phyloP scores from a whole-genome alignment of 208 protist genomes.

The Angomonas ambiguus region DNA sequence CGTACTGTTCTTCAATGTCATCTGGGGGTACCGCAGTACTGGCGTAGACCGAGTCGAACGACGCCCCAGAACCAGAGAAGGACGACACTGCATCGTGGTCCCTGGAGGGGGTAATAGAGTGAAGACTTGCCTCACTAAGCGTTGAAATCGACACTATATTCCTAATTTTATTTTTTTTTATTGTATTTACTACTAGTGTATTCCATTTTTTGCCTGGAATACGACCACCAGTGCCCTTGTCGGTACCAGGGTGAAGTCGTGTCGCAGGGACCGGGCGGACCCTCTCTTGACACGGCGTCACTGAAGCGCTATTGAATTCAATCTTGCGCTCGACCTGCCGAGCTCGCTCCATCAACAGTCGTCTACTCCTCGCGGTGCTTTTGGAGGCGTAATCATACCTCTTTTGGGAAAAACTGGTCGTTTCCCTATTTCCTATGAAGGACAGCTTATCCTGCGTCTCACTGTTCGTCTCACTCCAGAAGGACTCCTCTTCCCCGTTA shows the following conservation, averaged over 20 bases:
- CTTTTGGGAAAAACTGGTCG: background rate
- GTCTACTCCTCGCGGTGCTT: background rate
- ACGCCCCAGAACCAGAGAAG: slow-evolving; percentile 31
- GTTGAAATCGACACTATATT: background rate
- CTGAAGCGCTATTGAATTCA: background rate
- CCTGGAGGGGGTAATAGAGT: slow-evolving; percentile 21
- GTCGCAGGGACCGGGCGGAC: background rate
- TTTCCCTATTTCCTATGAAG: background rate
- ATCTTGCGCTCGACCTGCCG: background rate
- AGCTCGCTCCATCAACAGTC: background rate
- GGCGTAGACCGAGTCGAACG: slow-evolving; percentile 16
- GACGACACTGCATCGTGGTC: slow-evolving; percentile 21
- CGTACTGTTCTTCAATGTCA: background rate
- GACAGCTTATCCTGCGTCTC: background rate
- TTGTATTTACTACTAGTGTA: too few species aligned
- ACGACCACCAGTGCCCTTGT: too few species aligned
- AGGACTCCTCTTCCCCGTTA: too few species aligned
- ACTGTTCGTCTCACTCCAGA: background rate
- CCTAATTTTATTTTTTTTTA: background rate
- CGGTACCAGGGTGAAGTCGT: background rate
- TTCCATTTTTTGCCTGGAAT: too few species aligned
- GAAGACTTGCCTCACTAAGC: slow-evolving; percentile 24
- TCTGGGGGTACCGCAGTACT: background rate
- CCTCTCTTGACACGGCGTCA: background rate
- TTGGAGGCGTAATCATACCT: background rate